A percentile compares a stretch with the other conserved stretches of the same genome.
phyloP scores from a whole-genome alignment of 2,329 filamentous ascomycete genomes.

The Verticillium dahliae region DNA sequence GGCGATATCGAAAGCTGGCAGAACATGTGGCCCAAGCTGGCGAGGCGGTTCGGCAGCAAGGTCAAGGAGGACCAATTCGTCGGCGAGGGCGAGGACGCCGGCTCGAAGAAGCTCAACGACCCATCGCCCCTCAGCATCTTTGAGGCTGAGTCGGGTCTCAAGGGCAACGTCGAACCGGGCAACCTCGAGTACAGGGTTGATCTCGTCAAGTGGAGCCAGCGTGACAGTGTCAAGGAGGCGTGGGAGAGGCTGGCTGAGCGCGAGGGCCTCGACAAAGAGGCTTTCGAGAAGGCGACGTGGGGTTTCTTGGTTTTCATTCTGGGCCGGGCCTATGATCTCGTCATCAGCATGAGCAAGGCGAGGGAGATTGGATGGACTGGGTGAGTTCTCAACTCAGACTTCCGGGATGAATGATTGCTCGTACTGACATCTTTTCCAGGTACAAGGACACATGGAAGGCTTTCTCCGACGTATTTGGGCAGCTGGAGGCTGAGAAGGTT shows the following conservation, averaged over 20 bases:
- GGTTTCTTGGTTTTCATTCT: constrained; percentile 34
- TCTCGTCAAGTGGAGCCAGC: constrained; percentile 31
- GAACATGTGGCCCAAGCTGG: constrained; percentile 32
- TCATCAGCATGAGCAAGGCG: constrained; percentile 36
- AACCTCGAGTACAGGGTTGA: constrained; percentile 30
- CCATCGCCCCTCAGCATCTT: constrained; percentile 21
- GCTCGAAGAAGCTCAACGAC: constrained; percentile 12
- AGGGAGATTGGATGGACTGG: constrained; percentile 33
- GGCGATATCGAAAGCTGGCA: constrained; percentile 33
- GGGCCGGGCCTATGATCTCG: constrained; percentile 30
- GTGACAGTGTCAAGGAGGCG: constrained; percentile 26
- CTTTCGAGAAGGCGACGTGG: constrained; percentile 34
- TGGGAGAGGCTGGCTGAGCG: constrained; percentile 31
- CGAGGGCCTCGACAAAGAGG: constrained; percentile 25
- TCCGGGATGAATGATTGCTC: too few species aligned
- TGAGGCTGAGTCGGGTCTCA: constrained; percentile 19
- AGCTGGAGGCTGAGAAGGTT: constrained; percentile 18
- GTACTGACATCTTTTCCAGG: constrained; percentile 4
- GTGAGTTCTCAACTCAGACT: constrained; percentile 10
- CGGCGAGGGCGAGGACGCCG: constrained; percentile 9
- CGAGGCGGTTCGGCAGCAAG: constrained; percentile 24
- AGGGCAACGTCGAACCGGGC: constrained; percentile 15
- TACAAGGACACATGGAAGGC: constrained; percentile 23
- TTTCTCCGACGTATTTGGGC: constrained; percentile 16
- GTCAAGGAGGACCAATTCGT: constrained; percentile 23